Conservation (phyloP, 208 protist species). For the Baffinella frigidus region DNA sequence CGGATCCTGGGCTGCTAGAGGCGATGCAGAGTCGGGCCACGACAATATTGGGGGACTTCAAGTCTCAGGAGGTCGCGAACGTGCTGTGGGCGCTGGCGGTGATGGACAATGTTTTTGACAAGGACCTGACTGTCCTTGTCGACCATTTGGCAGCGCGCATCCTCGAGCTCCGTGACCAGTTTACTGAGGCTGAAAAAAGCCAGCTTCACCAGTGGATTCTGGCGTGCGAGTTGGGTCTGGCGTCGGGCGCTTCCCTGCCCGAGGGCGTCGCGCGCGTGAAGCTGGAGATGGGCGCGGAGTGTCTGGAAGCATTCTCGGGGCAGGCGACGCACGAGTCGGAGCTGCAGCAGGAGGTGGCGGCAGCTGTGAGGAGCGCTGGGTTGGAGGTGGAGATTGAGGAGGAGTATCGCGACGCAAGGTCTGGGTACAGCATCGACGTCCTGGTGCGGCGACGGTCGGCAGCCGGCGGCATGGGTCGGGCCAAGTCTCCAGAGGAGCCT, state of each 20-base stretch:
- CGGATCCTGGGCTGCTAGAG: background rate
- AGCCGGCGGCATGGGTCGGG: background rate
- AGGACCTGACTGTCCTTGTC: background rate
- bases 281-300: no score
- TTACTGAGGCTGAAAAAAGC: background rate
- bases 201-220: background rate
- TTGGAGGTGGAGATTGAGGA: background rate
- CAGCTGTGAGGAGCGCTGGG: background rate
- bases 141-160: no score
- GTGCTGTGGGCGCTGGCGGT: background rate
- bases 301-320: no score
- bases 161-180: background rate
- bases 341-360: background rate
- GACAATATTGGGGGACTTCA: background rate
- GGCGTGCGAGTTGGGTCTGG: background rate
- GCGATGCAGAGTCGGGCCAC: no score
- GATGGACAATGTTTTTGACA: background rate
- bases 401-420: background rate
- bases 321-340: background rate
- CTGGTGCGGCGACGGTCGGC: background rate
- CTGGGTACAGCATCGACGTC: slow-evolving; percentile 27
- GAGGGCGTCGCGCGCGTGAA: no score
- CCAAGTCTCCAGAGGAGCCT: no score
- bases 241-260: no score
- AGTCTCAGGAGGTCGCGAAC: background rate